Evolutionary conservation across 306 rosid species (phyloP).

Genomic region (Carpinus viminea): DNA sequence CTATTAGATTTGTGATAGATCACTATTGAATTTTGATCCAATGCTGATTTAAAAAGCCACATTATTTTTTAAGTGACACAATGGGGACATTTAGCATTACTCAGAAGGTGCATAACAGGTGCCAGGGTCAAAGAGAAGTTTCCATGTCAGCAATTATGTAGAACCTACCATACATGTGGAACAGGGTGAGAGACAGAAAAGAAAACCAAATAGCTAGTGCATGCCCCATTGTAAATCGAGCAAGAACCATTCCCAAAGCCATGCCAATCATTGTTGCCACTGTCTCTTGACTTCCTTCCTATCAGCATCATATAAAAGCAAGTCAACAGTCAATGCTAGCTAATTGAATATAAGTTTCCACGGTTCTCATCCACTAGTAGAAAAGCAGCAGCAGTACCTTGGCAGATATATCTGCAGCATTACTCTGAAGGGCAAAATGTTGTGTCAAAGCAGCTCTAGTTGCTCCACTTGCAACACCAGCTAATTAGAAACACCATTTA

Average conservation of each 20-base stretch:
- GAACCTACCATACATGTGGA: slow-evolving; percentile 82
- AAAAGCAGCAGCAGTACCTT: slow-evolving; percentile 41
- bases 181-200: slow-evolving; percentile 73
- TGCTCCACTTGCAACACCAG: slow-evolving; percentile 99
- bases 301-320: slow-evolving; percentile 16
- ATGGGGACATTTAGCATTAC: too few species aligned
- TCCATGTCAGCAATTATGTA: not conserved
- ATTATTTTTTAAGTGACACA: too few species aligned
- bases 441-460: slow-evolving; percentile 99
- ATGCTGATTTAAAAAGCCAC: too few species aligned
- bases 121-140: not conserved
- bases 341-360: slow-evolving; percentile 5
- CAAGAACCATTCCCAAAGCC: slow-evolving; percentile 90
- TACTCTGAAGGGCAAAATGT: slow-evolving; percentile 82
- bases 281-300: slow-evolving; percentile 77
- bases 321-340: slow-evolving; percentile 18
- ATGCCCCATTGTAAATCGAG: slow-evolving; percentile 63
- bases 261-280: slow-evolving; percentile 89
- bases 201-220: slow-evolving; percentile 82
- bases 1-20: too few species aligned
- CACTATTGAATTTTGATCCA: too few species aligned
- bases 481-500: slow-evolving; percentile 43
- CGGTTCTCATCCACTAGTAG: not conserved
- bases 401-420: slow-evolving; percentile 70
- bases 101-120: not conserved